Evolutionary conservation across 2,329 filamentous ascomycete species (phyloP).

Genomic region (Cladophialophora bantiana): DNA sequence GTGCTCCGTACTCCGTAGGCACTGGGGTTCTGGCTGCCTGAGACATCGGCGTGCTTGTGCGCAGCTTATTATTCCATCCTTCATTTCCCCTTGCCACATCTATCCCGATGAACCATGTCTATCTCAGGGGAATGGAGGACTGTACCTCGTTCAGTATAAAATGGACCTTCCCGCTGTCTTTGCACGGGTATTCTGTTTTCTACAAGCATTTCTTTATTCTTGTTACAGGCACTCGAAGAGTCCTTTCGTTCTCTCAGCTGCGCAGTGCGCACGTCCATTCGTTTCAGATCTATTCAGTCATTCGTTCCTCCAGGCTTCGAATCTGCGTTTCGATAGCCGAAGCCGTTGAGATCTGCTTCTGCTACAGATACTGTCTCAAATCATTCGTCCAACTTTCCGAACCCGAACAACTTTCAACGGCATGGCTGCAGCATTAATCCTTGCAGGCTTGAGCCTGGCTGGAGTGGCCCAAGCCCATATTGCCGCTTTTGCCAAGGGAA

Average conservation of each 20-base stretch:
- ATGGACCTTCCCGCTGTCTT: not conserved
- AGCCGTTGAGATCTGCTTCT: conserved; percentile 18
- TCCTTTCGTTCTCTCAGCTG: conserved; percentile 3
- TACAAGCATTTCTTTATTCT: conserved; percentile 3
- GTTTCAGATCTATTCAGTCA: conserved; percentile 13
- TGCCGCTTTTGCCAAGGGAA: conserved; percentile 50
- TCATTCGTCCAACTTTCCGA: conserved; percentile 6
- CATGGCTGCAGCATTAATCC: conserved; percentile 25
- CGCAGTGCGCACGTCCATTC: conserved; percentile 31
- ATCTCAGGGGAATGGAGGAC: not conserved
- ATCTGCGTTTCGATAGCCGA: conserved; percentile 23
- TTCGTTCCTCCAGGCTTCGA: conserved; percentile 9
- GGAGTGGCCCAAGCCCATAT: conserved; percentile 45
- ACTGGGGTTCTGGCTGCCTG: conserved; percentile 5
- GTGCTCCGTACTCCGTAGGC: not conserved
- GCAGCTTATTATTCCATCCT: conserved; percentile 10
- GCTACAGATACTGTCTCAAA: conserved; percentile 22
- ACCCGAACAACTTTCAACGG: conserved; percentile 6
- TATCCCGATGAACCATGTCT: conserved; percentile 1
- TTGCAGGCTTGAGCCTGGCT: conserved; percentile 23
- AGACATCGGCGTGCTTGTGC: conserved; percentile 15
- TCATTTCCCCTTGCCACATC: conserved; percentile 2
- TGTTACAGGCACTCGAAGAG: not conserved
- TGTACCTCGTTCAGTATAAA: not conserved
- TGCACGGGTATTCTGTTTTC: not conserved